Evolutionary conservation across 257 asterid species (phyloP).

Genomic region (Thymus quinquecostatus): DNA sequence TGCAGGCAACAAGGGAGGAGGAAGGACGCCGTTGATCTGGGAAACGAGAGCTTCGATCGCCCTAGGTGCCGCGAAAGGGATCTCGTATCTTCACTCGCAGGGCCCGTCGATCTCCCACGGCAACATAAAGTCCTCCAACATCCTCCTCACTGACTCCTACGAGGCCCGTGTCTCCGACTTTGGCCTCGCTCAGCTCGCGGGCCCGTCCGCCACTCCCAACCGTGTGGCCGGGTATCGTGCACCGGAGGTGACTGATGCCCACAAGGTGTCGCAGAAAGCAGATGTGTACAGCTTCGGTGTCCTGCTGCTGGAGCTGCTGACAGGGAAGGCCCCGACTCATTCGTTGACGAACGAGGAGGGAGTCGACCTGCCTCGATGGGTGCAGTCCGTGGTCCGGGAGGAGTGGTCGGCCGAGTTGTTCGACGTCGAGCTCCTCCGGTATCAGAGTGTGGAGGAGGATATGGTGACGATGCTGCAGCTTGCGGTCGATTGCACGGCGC

Average conservation of each 20-base stretch:
- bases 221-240: conserved; percentile 50
- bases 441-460: conserved; percentile 46
- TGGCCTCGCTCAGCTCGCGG: conserved; percentile 45
- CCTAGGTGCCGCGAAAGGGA: conserved; percentile 52
- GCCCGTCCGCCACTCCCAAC: conserved; percentile 35
- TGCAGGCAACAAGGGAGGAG: conserved; percentile 47
- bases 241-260: conserved; percentile 50
- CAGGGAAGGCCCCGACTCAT: conserved; percentile 52
- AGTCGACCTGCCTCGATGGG: conserved; percentile 57
- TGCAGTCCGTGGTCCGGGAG: conserved; percentile 46
- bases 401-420: conserved; percentile 50
- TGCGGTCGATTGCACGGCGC: conserved; percentile 45
- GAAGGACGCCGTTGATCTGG: conserved; percentile 52
- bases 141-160: conserved; percentile 48
- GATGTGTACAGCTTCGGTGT: conserved; percentile 64
- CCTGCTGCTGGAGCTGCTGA: conserved; percentile 48
- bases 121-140: conserved; percentile 56
- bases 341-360: conserved; percentile 50
- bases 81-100: conserved; percentile 49
- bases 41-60: conserved; percentile 50
- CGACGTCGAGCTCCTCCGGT: conserved; percentile 47
- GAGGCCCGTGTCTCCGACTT: conserved; percentile 56
- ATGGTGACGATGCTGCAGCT: conserved; percentile 55
- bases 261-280: conserved; percentile 52
- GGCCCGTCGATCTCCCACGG: conserved; percentile 52